Conservation (phyloP, 768 basidiomycete species). For the Porphyrellus cyaneotinctus region DNA sequence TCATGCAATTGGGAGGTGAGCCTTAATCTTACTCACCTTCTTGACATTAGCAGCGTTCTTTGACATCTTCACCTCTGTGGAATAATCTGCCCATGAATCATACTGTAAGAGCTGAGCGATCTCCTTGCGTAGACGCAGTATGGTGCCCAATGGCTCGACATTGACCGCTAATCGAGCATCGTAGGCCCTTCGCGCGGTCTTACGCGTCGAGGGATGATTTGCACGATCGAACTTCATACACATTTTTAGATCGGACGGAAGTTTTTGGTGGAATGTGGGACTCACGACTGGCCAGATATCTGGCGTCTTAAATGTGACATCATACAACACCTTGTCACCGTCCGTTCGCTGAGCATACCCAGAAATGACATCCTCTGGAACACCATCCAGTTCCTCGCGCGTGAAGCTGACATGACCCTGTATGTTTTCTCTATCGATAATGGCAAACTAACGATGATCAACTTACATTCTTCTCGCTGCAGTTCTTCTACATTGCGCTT, state of each 20-base stretch:
- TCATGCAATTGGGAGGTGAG: not conserved
- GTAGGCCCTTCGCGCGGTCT: slow-evolving; percentile 55
- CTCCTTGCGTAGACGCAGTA: slow-evolving; percentile 63
- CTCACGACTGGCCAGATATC: slow-evolving; percentile 73
- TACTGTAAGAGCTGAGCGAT: slow-evolving; percentile 68
- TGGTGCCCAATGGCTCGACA: slow-evolving; percentile 62
- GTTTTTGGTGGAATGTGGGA: not conserved
- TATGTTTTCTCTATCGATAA: not conserved
- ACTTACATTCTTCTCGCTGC: slow-evolving; percentile 77
- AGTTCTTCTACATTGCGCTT: slow-evolving; percentile 59
- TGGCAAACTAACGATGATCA: not conserved
- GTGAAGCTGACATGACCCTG: slow-evolving; percentile 65
- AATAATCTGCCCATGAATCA: slow-evolving; percentile 76
- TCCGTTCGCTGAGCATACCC: slow-evolving; percentile 67
- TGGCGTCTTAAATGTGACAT: slow-evolving; percentile 76
- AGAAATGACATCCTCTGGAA: slow-evolving; percentile 72
- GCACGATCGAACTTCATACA: slow-evolving; percentile 67
- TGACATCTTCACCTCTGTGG: slow-evolving; percentile 80
- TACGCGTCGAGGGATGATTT: slow-evolving; percentile 61
- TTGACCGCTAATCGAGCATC: slow-evolving; percentile 67
- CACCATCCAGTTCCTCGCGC: slow-evolving; percentile 69
- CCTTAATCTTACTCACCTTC: slow-evolving; percentile 37
- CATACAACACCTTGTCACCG: slow-evolving; percentile 52
- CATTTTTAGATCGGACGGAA: not conserved
- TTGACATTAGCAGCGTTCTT: slow-evolving; percentile 59